Evolutionary conservation across 1,284 basidiomycete species (phyloP).

Genomic region (Moniliophthora roreri): DNA sequence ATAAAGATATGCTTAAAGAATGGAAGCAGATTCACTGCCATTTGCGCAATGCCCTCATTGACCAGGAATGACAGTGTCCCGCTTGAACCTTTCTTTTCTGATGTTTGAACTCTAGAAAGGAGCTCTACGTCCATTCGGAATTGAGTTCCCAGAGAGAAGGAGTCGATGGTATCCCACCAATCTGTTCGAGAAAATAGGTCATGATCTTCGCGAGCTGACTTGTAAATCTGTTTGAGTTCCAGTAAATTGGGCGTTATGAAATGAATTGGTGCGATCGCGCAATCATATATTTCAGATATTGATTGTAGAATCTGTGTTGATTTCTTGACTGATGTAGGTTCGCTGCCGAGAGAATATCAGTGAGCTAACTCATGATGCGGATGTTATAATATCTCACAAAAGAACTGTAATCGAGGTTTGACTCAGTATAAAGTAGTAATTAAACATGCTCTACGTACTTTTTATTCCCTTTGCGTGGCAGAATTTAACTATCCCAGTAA

Average conservation of each 20-base stretch:
- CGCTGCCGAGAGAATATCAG: slow-evolving; percentile 38
- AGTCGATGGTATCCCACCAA: slow-evolving; percentile 71
- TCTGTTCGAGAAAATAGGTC: slow-evolving; percentile 49
- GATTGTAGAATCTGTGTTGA: slow-evolving; percentile 61
- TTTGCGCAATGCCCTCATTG: slow-evolving; percentile 70
- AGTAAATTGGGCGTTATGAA: slow-evolving; percentile 80
- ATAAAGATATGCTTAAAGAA: slow-evolving; percentile 81
- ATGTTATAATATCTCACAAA: slow-evolving; percentile 44
- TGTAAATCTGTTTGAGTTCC: slow-evolving; percentile 73
- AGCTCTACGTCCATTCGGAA: slow-evolving; percentile 68
- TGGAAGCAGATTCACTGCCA: slow-evolving; percentile 78
- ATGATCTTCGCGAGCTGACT: slow-evolving; percentile 42
- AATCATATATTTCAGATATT: slow-evolving; percentile 19
- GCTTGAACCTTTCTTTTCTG: no score
- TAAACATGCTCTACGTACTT: slow-evolving; percentile 40
- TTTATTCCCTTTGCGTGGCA: slow-evolving; percentile 45
- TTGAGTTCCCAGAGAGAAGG: slow-evolving; percentile 56
- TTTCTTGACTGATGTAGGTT: slow-evolving; percentile 89
- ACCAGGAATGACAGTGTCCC: slow-evolving; percentile 60
- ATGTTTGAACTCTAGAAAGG: slow-evolving; percentile 47
- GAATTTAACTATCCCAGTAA: slow-evolving; percentile 53
- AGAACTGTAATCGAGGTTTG: slow-evolving; percentile 41
- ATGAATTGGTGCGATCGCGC: slow-evolving; percentile 47
- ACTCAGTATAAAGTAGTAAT: slow-evolving; percentile 3
- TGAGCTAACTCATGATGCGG: no score